A percentile compares a stretch with the other conserved stretches of the same genome.
These are phyloP conservation scores for Leishmania major DNA, from an alignment of 208 protist species.

Conservation along the genomic window DNA sequence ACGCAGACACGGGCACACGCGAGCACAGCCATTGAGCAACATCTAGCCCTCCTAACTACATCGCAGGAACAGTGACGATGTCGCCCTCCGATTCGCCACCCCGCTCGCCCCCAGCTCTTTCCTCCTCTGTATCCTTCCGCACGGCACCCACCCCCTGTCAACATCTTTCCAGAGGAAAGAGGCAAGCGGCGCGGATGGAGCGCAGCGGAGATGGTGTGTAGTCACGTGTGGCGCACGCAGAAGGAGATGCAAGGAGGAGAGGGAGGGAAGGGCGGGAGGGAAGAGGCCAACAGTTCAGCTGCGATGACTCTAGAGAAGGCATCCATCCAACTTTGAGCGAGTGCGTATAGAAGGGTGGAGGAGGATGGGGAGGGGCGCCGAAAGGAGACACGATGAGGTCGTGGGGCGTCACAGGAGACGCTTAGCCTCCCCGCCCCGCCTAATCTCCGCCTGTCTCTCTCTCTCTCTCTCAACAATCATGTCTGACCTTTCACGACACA, in stretches of 20 bases:
- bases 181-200: background rate
- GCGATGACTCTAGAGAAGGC: conserved; percentile 35
- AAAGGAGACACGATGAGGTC: background rate
- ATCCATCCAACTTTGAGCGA: too few species aligned
- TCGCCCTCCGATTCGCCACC: background rate
- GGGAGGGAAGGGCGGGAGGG: background rate
- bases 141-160: background rate
- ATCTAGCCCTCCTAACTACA: conserved; percentile 33
- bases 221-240: background rate
- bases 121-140: background rate
- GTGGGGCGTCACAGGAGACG: background rate
- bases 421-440: background rate
- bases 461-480: background rate
- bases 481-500: background rate
- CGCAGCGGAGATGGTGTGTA: background rate
- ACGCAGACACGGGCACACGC: background rate
- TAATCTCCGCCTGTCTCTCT: background rate
- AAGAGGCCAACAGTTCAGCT: conserved; percentile 10
- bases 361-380: background rate
- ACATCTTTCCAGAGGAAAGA: background rate
- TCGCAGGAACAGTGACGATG: conserved; percentile 27
- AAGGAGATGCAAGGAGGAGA: background rate
- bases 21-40: background rate
- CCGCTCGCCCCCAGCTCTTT: background rate
- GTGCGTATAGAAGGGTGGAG: background rate